Conservation (phyloP, 768 basidiomycete genomes). For the Hypholoma sublateritium region DNA sequence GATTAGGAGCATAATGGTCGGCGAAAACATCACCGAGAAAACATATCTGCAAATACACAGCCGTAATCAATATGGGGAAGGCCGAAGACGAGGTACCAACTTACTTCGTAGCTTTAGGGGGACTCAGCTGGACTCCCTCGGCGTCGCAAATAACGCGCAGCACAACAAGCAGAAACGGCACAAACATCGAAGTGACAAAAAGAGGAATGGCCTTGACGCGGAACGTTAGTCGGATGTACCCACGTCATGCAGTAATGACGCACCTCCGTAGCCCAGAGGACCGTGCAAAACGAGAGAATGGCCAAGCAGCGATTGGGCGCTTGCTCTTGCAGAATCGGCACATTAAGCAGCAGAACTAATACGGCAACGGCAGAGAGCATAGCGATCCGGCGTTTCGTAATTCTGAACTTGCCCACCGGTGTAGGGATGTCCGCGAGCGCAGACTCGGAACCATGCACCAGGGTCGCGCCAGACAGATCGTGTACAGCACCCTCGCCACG, state of each 20-base stretch:
- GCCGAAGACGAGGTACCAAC: conserved; percentile 23
- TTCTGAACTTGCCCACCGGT: conserved; percentile 61
- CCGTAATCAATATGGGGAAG: conserved; percentile 4
- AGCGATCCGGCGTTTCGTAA: conserved; percentile 65
- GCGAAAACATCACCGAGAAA: conserved; percentile 95
- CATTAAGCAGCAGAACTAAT: conserved; percentile 62
- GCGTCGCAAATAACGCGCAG: conserved; percentile 71
- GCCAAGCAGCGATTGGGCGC: conserved; percentile 91
- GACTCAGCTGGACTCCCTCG: conserved; percentile 52
- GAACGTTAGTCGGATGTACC: neutral
- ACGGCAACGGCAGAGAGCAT: conserved; percentile 55
- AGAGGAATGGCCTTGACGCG: conserved; percentile 84
- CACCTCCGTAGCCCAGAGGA: conserved; percentile 97
- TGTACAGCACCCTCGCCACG: conserved; percentile 49
- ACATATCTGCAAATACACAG: conserved; percentile 57
- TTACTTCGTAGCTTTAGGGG: conserved; percentile 80
- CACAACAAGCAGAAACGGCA: conserved; percentile 88
- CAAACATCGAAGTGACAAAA: conserved; percentile 92
- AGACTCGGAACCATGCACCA: conserved; percentile 44
- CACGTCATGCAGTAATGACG: conserved; percentile 14
- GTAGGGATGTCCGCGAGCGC: conserved; percentile 59
- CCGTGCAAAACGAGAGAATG: conserved; percentile 83
- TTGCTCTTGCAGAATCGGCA: conserved; percentile 52
- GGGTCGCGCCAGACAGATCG: conserved; percentile 43
- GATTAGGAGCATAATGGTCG: conserved; percentile 97